phyloP scores from a whole-genome alignment of 2,329 filamentous ascomycete species.

The Aspergillus fructus region DNA sequence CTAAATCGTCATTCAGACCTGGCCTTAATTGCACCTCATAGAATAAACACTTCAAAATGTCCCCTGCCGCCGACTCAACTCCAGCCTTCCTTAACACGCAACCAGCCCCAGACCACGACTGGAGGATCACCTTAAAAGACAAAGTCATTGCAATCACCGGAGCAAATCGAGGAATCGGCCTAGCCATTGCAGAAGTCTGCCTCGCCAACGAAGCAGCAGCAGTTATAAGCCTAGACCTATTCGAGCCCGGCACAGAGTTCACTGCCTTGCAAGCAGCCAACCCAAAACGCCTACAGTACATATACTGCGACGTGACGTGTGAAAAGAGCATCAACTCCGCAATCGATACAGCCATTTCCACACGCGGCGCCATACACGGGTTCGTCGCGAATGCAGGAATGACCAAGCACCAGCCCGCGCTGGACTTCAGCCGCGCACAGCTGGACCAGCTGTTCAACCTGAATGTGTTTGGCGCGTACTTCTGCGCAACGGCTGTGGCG shows the following conservation, averaged over 20 bases:
- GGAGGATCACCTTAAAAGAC: constrained; percentile 42
- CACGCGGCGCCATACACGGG: constrained; percentile 44
- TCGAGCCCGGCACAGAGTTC: constrained; percentile 34
- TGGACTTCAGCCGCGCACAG: constrained; percentile 43
- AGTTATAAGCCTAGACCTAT: constrained; percentile 43
- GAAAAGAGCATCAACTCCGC: constrained; percentile 43
- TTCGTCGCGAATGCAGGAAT: constrained; percentile 44
- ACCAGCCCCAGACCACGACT: constrained; percentile 44
- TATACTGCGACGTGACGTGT: constrained; percentile 48
- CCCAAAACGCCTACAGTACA: constrained; percentile 43
- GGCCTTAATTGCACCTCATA: too few species aligned
- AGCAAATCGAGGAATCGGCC: constrained; percentile 43
- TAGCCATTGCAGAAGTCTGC: constrained; percentile 48
- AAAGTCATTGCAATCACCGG: constrained; percentile 21
- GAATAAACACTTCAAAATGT: too few species aligned
- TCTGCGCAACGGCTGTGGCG: constrained; percentile 31
- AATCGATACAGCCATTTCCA: constrained; percentile 41
- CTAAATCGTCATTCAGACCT: too few species aligned
- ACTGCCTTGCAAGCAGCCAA: constrained; percentile 39
- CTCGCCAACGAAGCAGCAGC: constrained; percentile 44
- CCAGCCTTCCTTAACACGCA: constrained; percentile 34
- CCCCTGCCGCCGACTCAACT: neutral
- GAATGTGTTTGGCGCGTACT: constrained; percentile 40
- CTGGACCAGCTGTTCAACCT: constrained; percentile 46
- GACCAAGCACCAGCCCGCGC: constrained; percentile 49